Evolutionary conservation across 495 filamentous ascomycete genomes (phyloP).

Genomic region (Hypoxylon lienhwacheense): DNA sequence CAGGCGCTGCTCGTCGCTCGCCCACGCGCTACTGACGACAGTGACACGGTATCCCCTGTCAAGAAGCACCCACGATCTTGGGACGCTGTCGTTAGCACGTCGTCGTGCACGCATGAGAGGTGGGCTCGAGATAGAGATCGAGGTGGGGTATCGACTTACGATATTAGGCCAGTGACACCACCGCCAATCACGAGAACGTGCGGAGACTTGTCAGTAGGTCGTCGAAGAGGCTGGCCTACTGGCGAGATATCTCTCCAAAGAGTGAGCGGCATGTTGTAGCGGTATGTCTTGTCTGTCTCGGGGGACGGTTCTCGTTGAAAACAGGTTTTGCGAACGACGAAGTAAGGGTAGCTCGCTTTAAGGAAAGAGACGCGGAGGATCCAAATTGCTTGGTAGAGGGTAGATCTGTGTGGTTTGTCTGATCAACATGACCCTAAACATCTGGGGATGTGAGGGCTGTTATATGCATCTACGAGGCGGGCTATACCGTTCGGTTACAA

Average conservation of each 20-base stretch:
- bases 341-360: too few species aligned
- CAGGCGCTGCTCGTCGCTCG: slow-evolving; percentile 42
- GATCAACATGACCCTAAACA: too few species aligned
- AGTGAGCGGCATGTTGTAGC: slow-evolving; percentile 33
- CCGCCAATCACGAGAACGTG: slow-evolving; percentile 50
- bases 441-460: too few species aligned
- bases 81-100: slow-evolving; percentile 12
- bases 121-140: neutral
- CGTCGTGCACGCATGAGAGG: neutral
- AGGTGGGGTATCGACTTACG: slow-evolving; percentile 29
- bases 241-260: slow-evolving; percentile 40
- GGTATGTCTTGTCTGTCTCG: slow-evolving; percentile 2
- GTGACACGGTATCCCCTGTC: slow-evolving; percentile 55
- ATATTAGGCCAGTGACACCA: slow-evolving; percentile 49
- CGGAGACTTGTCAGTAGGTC: slow-evolving; percentile 36
- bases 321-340: too few species aligned
- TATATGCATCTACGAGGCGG: too few species aligned
- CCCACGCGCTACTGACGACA: slow-evolving; percentile 52
- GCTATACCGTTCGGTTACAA: too few species aligned
- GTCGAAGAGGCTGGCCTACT: slow-evolving; percentile 31
- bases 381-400: too few species aligned
- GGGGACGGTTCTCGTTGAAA: neutral
- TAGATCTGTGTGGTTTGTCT: too few species aligned
- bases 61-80: slow-evolving; percentile 49
- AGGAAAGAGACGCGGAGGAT: too few species aligned